phyloP scores from a whole-genome alignment of 148 eudicot species.

The Camellia lanceoleosa region DNA sequence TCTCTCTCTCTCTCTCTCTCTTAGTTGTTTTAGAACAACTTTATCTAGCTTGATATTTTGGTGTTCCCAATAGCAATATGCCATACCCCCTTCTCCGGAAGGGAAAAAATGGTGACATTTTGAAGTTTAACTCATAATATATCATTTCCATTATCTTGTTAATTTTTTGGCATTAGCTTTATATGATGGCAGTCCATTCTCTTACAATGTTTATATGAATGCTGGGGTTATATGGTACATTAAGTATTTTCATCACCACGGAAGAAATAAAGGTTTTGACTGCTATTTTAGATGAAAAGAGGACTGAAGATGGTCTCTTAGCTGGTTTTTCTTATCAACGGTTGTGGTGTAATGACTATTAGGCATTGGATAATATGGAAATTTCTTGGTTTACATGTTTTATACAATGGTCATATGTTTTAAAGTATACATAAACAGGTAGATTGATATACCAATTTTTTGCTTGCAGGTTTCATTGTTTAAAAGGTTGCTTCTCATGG shows the following conservation, averaged over 20 bases:
- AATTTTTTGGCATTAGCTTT: neutral
- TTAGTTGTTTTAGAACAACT: neutral
- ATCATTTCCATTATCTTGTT: neutral
- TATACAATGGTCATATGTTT: neutral
- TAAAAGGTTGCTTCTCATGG: slow-evolving; percentile 92
- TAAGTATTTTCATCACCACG: neutral
- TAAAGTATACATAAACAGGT: neutral
- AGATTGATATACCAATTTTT: slow-evolving; percentile 10
- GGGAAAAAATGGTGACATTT: neutral
- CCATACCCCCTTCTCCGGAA: neutral
- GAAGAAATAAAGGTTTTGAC: neutral
- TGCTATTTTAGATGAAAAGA: neutral
- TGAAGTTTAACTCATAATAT: neutral
- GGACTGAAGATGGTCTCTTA: neutral
- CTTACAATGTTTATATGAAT: neutral
- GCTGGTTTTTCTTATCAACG: neutral
- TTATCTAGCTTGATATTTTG: neutral
- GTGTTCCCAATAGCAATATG: neutral
- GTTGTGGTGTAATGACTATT: neutral
- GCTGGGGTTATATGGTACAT: neutral
- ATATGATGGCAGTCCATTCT: neutral
- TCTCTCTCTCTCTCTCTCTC: neutral
- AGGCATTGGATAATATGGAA: neutral
- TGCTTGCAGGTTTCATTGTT: slow-evolving; percentile 76
- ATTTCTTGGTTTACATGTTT: neutral